Conservation (phyloP, 768 basidiomycete genomes). For the Auriscalpium vulgare region DNA sequence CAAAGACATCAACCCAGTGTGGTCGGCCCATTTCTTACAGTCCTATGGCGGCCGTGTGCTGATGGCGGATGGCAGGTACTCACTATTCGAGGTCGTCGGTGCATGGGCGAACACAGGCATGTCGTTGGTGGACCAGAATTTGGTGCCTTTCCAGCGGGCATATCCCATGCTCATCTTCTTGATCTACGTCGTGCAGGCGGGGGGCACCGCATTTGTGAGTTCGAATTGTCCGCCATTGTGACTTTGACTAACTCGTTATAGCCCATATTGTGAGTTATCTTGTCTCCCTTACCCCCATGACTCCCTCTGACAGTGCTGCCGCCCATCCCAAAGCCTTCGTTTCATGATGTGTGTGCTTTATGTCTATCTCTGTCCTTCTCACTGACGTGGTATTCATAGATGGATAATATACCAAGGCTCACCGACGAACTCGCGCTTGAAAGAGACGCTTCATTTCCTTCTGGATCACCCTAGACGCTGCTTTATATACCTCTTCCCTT, state of each 20-base stretch:
- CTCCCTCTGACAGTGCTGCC: no score
- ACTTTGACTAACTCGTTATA: constrained; percentile 3
- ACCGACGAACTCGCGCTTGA: constrained; percentile 45
- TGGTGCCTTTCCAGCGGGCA: constrained; percentile 44
- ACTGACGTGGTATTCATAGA: constrained; percentile 30
- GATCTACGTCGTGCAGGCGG: constrained; percentile 41
- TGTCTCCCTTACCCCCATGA: no score
- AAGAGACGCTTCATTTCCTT: constrained; percentile 82
- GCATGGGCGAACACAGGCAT: constrained; percentile 47
- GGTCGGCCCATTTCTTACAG: constrained; percentile 22
- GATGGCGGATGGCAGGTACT: constrained; percentile 26
- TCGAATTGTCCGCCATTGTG: neutral
- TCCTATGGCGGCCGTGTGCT: neutral
- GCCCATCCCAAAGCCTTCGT: constrained; percentile 25
- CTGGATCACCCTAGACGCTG: constrained; percentile 92
- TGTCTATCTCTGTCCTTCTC: neutral
- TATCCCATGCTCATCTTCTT: constrained; percentile 37
- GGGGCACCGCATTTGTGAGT: constrained; percentile 49
- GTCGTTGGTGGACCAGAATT: constrained; percentile 40
- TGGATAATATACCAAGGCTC: constrained; percentile 65
- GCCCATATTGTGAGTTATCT: constrained; percentile 28
- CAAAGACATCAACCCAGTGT: constrained; percentile 31
- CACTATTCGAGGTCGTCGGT: constrained; percentile 40
- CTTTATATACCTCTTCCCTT: constrained; percentile 83
- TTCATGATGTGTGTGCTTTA: constrained; percentile 29